A percentile compares a stretch with the other conserved stretches of the same genome.
Evolutionary conservation across 306 rosid species (phyloP).

Genomic region (Albizia julibrissin): DNA sequence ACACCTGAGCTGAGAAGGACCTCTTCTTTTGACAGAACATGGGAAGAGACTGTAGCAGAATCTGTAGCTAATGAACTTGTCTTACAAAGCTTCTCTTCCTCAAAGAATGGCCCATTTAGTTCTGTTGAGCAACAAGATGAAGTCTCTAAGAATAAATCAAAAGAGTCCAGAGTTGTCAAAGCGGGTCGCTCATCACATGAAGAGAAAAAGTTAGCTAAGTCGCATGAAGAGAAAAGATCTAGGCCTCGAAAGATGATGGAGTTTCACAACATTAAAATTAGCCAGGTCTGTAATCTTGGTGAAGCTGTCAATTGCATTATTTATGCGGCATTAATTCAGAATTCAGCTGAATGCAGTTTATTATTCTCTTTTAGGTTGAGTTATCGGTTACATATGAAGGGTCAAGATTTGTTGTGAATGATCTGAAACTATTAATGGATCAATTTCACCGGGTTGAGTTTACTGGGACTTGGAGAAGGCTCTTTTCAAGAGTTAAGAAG

Average conservation of each 20-base stretch:
- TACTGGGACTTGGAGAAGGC: constrained; percentile 96
- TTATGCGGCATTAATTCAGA: constrained; percentile 16
- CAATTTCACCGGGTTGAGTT: constrained; percentile 89
- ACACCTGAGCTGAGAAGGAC: constrained; percentile 78
- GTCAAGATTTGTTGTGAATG: constrained; percentile 92
- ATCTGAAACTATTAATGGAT: constrained; percentile 97
- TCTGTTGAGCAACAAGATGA: constrained; percentile 84
- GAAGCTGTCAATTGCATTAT: constrained; percentile 25
- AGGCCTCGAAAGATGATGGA: constrained; percentile 97
- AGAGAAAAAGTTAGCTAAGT: constrained; percentile 78
- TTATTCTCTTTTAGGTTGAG: constrained; percentile 66
- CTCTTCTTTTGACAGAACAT: constrained; percentile 86
- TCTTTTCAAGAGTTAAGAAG: constrained; percentile 94
- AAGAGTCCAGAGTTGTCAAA: constrained; percentile 79
- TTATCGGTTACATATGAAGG: constrained; percentile 90
- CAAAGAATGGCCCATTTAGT: constrained; percentile 58
- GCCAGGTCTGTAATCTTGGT: constrained; percentile 74
- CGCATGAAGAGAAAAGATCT: constrained; percentile 87
- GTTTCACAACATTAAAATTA: constrained; percentile 94
- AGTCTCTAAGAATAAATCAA: constrained; percentile 65
- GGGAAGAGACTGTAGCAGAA: constrained; percentile 99
- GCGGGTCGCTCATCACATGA: constrained; percentile 89
- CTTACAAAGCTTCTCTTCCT: constrained; percentile 80
- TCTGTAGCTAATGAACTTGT: constrained; percentile 95
- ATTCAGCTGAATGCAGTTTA: constrained; percentile 21